Percentiles rank a stretch among this genome's conserved stretches.
Evolutionary conservation across 768 basidiomycete genomes (phyloP).

Genomic region (Fibroporia radiculosa): DNA sequence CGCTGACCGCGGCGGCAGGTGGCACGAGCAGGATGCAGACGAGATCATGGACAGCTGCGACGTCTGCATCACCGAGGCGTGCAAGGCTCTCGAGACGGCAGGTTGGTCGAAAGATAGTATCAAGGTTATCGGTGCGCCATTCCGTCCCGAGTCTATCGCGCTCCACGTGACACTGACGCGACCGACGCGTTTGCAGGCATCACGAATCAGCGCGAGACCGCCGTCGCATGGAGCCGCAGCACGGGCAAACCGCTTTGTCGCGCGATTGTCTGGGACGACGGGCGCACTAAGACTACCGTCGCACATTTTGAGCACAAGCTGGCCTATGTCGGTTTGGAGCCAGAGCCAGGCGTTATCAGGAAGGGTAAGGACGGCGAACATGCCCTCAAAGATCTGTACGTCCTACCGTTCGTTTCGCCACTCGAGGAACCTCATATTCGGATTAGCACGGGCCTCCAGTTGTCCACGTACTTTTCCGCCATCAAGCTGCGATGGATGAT

Average conservation of each 20-base stretch:
- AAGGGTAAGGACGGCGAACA: constrained; percentile 65
- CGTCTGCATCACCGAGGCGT: constrained; percentile 65
- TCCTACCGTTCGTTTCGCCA: constrained; percentile 9
- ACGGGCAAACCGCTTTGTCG: constrained; percentile 86
- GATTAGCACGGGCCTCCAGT: constrained; percentile 67
- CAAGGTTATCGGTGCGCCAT: constrained; percentile 95
- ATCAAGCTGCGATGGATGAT: constrained; percentile 98
- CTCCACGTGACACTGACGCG: constrained; percentile 4
- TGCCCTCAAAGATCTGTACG: constrained; percentile 61
- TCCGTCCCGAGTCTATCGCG: constrained; percentile 20
- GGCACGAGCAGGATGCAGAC: constrained; percentile 91
- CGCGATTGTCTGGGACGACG: constrained; percentile 95
- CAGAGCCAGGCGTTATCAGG: constrained; percentile 53
- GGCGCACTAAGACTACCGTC: constrained; percentile 82
- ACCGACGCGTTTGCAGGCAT: constrained; percentile 46
- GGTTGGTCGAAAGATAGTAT: constrained; percentile 79
- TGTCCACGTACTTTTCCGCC: constrained; percentile 97
- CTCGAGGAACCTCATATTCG: not conserved
- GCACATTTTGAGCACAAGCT: constrained; percentile 73
- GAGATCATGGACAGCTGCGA: constrained; percentile 76
- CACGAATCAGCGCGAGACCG: constrained; percentile 96
- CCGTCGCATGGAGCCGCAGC: constrained; percentile 84
- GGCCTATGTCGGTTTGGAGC: constrained; percentile 65
- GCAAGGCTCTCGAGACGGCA: constrained; percentile 57
- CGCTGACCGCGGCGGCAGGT: constrained; percentile 36